These are phyloP conservation scores for Malus fusca DNA, from an alignment of 306 rosid genomes.

Conservation along the genomic window DNA sequence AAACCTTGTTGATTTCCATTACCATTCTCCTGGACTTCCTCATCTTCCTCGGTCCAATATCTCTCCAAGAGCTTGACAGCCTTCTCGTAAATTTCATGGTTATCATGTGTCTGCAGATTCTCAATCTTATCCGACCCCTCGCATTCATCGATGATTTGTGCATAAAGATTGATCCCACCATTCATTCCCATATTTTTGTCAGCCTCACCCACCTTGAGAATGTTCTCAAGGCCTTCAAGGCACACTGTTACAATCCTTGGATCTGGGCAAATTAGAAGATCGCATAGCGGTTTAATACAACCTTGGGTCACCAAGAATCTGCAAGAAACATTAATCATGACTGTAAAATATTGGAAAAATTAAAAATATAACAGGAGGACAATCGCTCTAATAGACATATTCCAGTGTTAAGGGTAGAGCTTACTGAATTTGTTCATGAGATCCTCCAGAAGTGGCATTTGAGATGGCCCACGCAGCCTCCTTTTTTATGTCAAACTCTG, in stretches of 20 bases:
- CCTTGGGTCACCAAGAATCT: constrained; percentile 50
- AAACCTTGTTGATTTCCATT: constrained; percentile 35
- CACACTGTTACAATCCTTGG: constrained; percentile 48
- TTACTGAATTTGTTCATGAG: constrained; percentile 65
- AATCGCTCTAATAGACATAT: background rate
- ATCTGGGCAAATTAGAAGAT: constrained; percentile 48
- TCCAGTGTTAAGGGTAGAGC: constrained; percentile 4
- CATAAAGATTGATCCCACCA: constrained; percentile 37
- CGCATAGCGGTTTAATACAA: constrained; percentile 53
- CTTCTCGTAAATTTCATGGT: constrained; percentile 59
- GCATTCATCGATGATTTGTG: constrained; percentile 42
- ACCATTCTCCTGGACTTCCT: constrained; percentile 39
- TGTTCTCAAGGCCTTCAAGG: constrained; percentile 61
- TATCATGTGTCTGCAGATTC: constrained; percentile 46
- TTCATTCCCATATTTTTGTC: constrained; percentile 52
- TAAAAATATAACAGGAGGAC: background rate
- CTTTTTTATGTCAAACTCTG: constrained; percentile 66
- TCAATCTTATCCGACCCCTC: constrained; percentile 64
- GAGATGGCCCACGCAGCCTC: constrained; percentile 79
- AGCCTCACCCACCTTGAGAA: constrained; percentile 60
- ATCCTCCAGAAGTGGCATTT: constrained; percentile 68
- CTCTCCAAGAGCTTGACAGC: constrained; percentile 69
- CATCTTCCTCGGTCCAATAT: constrained; percentile 66
- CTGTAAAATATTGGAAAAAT: background rate
- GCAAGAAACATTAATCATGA: constrained; percentile 1